A percentile compares a stretch with the other conserved stretches of the same genome.
These are phyloP conservation scores for Picea sitchensis DNA, from an alignment of 75 land plant species.

Conservation along the genomic window DNA sequence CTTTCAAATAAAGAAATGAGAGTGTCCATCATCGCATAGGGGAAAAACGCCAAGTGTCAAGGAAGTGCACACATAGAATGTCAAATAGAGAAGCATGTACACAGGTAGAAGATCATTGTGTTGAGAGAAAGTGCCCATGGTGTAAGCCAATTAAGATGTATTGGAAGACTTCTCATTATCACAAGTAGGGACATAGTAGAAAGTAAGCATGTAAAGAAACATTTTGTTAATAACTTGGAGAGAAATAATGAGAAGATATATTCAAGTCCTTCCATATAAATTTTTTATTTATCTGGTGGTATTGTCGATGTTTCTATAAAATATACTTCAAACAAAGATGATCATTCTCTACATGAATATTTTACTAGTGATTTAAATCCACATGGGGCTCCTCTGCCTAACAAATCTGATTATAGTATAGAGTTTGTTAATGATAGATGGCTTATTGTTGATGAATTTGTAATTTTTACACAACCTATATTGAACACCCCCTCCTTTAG, in stretches of 20 bases:
- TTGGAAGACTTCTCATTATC: no score
- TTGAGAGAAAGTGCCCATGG: no score
- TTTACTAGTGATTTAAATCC: constrained; percentile 15
- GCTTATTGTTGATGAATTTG: constrained; percentile 83
- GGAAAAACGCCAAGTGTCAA: no score
- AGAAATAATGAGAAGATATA: constrained; percentile 13
- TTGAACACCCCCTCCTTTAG: constrained; percentile 62
- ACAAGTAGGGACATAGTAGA: constrained; percentile 17
- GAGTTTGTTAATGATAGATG: constrained; percentile 57
- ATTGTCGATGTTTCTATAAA: constrained; percentile 19
- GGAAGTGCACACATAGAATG: no score
- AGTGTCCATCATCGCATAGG: no score
- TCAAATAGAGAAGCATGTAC: no score
- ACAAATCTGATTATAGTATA: constrained; percentile 21
- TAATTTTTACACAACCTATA: constrained; percentile 85
- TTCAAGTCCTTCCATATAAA: not conserved
- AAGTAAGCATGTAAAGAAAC: constrained; percentile 21
- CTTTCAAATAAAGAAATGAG: no score
- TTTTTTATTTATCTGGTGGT: constrained; percentile 36
- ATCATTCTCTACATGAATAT: constrained; percentile 16
- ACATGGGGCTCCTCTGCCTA: constrained; percentile 16
- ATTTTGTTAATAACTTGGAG: constrained; percentile 18
- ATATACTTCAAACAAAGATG: constrained; percentile 12
- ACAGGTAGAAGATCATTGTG: no score
- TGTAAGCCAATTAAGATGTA: no score